Base-by-base conservation (phyloP, 2,329 filamentous ascomycete genomes). In the Raffaelea deltoideospora region DNA sequence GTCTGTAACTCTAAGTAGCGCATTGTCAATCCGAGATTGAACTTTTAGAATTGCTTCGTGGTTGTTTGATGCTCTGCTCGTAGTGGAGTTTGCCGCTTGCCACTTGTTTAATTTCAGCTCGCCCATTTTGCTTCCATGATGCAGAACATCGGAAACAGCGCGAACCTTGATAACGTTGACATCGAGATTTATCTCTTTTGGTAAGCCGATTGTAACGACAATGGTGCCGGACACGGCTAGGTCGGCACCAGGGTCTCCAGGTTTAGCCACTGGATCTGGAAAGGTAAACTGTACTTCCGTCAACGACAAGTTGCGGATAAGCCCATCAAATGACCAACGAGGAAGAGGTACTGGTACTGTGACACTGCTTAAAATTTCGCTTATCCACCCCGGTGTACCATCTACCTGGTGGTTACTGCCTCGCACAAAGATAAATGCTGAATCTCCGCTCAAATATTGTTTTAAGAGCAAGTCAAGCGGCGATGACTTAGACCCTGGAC, bases 291-390 rank as follows among this genome's bases (percentile, higher is more conserved):
- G 76, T 29, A 92, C 84, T 51, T 95, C 72, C 2, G 76, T 74
- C 45, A 96, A 62, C 18, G 85, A 81, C 52, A 96, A 95, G 47
- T 90, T 88, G 47, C 78, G 79, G 52, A 98, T 80, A 14, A 94
- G 61, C 45, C 81, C 76, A 45, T 86, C 85, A 48, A 95, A 78
- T 0, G 77, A 77, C 40, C 77, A 74, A 5, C 85, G 85, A 0
- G 85, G 83, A 43, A 96, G 81, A 6, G 85, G 80, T 7, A 96
- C 63, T 3, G 87, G 86, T 1, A 96, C 67, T 0, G 79, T 87
- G 36, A 96, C 72, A 46, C 81, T 85, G 32, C 77, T 76, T 27
- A 96, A 62, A 18, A 98, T 67, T 35, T 87, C 75, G 13, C 72
- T 70, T 33, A 95, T 69, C 90, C 90, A 98, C 32, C 66, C 63